Evolutionary conservation across 306 rosid species (phyloP), one percentile per base, ranked within the genome.

Genomic region (Pterocarpus macrocarpus): DNA sequence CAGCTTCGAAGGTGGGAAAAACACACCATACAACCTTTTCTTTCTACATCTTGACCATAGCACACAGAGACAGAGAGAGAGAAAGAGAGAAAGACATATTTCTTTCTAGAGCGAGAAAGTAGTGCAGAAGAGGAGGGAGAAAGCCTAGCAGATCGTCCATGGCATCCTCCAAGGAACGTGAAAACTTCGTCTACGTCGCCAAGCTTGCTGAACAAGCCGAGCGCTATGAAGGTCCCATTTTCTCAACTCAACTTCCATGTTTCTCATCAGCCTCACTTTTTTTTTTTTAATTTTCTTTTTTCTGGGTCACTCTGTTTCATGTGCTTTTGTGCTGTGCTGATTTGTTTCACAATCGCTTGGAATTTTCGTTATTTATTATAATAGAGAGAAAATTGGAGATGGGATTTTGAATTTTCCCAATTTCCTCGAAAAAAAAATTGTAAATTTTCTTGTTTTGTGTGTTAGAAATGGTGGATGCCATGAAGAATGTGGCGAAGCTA

Each of bases 171-270:
- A 81, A 81, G 17, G 83, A 89, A 75, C 85, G 90, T 12, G 91
- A 90, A 65, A 88, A 39, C 85, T 77, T 71, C 73, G 88, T 90
- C 76, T 90, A 90, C 87, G 58, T 53, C 62, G 94, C 94, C 44
- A 90, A 90, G 87, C 90, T 90, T 35, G 89, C 91, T n/a, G 92
- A 90, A 69, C 92, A 90, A 71, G 94, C 94, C 38, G 94, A 90
- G 72, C 94, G 94, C 84, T 88, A 90, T 63, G 94, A 90, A 47
- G 87, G 86, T 87, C 4, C 41, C 6, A 22, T 49, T 5, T 69
- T 30, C 6, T 22, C 38, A 4, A 22, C 64, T 53, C 17, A 39
- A 16, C 49, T 65, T 30, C 15, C 57, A 28, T 43, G 11, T 7
- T 69, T 33, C 6, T 22, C 38, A 4, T n/a, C 1, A 50, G 69